Evolutionary conservation across 345 rosid genomes (phyloP), one percentile per base, ranked within the genome.

Genomic region (Arabis alpina): DNA sequence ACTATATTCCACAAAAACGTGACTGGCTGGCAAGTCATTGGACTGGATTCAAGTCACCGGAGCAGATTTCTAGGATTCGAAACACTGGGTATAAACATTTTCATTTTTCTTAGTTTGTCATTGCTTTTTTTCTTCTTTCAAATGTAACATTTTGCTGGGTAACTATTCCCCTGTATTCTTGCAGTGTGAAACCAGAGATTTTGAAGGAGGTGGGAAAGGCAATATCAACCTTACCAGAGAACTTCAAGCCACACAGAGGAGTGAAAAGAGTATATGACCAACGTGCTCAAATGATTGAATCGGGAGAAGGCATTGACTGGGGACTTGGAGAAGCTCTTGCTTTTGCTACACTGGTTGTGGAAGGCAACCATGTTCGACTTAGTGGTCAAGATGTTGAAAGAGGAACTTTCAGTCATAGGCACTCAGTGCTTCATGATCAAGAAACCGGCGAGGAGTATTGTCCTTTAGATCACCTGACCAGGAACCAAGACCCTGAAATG

Each of bases 381-480:
- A 89, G 93, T 67, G 96, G 93, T 59, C 96, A 90, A 77, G 96
- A 90, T 78, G 96, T 90, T 40, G 91, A 87, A 80, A 84, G 93
- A 84, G 93, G 93, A 54, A 90, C 96, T 27, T 90, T 84, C 73
- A 90, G 93, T 73, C 90, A 90, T 30, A 77, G 96, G 16, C 96
- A 86, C 66, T 74, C 96, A 0, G 87, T 90, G n/a, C 24, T 86
- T 72, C 91, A 90, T 64, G 88, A 90, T 83, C 96, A 90, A 51
- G 90, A 81, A 69, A 82, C 86, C 0, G 90, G 96, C 61, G 68
- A 78, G 47, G 19, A 80, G 70, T 90, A 90, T 66, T 90, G 88
- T 54, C 96, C 96, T 45, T 77, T 90, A 5, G 90, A 86, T 57
- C 83, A 87, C 67, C 65, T 90, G 37, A 80, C 80, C 24, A 70